Evolutionary conservation across 2,329 filamentous ascomycete genomes (phyloP), one percentile per base, ranked within the genome.

Genomic region (Laburnicola sp.): DNA sequence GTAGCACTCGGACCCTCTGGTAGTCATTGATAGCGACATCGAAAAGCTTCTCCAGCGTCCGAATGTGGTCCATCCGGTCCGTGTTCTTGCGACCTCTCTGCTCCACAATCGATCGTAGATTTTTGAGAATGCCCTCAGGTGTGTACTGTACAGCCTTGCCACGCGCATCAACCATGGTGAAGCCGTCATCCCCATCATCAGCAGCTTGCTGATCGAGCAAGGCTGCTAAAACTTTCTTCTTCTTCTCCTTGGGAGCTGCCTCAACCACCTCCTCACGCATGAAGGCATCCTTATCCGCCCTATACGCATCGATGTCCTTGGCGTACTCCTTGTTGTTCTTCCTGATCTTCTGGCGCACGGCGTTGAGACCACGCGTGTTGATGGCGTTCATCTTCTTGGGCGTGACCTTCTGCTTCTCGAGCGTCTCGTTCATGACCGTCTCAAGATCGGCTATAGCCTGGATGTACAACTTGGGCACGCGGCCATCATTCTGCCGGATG

Each of bases 71-170:
- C 40, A 84, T 72, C 42, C 91, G 87, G 75, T 99, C 94, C 59
- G 94, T 97, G 81, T 97, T 97, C 85, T 99, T 99, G 82, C 96
- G 95, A 73, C 94, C 94, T 80, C 94, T 85, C 52, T 93, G 92
- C 79, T 99, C 94, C 71, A 97, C 82, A 69, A 99, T 97, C 45
- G 86, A 84, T 51, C 93, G 86, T 45, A 99, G 83, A 75, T 97
- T 91, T 82, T 99, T 99, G 75, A 97, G 88, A 70, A 99, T 99
- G 74, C 92, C 94, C 80, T 99, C 94, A 22, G 93, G 89, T 9
- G 95, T 99, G 76, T 96, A 97, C 67, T 89, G 86, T 51, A 97
- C 81, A 45, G 90, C 86, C 74, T 91, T 91, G 60, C 94, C 94
- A 63, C 92, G 90, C 73, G 89, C 89, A 55, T 90, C 91, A 58